Evolutionary conservation across 768 basidiomycete species (phyloP).

Genomic region (Saitozyma sp.): DNA sequence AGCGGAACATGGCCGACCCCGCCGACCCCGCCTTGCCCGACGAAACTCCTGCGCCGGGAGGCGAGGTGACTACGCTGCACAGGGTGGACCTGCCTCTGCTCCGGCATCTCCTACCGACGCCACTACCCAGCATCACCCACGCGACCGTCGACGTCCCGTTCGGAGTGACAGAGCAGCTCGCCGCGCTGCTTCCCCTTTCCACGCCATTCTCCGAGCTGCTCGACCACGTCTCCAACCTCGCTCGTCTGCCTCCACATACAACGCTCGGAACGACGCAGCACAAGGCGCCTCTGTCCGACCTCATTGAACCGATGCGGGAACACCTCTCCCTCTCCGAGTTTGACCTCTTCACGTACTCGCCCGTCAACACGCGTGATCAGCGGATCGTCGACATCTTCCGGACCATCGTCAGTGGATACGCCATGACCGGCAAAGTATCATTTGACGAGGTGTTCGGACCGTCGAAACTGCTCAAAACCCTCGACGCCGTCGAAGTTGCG

Average conservation of each 20-base stretch:
- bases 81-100: conserved; percentile 66
- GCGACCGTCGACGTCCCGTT: conserved; percentile 58
- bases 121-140: conserved; percentile 59
- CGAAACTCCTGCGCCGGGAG: conserved; percentile 54
- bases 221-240: conserved; percentile 41
- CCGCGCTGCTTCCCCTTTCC: conserved; percentile 48
- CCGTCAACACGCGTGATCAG: conserved; percentile 50
- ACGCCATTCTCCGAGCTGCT: conserved; percentile 52
- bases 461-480: conserved; percentile 54
- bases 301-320: conserved; percentile 43
- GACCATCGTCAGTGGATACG: conserved; percentile 57
- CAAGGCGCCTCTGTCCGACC: conserved; percentile 38
- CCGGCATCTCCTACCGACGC: conserved; percentile 59
- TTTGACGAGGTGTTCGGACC: conserved; percentile 54
- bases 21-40: conserved; percentile 28
- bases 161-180: conserved; percentile 36
- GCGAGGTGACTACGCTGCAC: conserved; percentile 72
- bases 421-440: conserved; percentile 55
- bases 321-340: conserved; percentile 50
- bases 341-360: conserved; percentile 48
- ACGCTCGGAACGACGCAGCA: conserved; percentile 23
- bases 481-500: conserved; percentile 56
- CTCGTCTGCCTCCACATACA: conserved; percentile 45
- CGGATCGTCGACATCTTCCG: conserved; percentile 41
- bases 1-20: too few species aligned